Evolutionary conservation across 2,329 filamentous ascomycete species (phyloP).

Genomic region (Cytospora mali): DNA sequence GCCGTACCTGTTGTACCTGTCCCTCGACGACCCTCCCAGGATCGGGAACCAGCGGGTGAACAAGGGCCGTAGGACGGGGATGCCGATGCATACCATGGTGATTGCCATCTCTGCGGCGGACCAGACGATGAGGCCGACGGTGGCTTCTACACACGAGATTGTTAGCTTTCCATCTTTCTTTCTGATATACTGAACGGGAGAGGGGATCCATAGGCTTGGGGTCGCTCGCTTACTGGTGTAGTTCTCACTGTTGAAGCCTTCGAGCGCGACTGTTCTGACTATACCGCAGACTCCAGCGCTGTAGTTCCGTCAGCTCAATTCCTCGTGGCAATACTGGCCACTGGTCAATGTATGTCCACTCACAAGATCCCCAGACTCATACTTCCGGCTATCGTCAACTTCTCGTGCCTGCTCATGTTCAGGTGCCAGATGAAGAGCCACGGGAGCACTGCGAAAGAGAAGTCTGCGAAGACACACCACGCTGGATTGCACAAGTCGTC

Average conservation of each 20-base stretch:
- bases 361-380: slow-evolving; percentile 46
- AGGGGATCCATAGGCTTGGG: too few relatives aligned
- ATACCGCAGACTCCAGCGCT: slow-evolving; percentile 36
- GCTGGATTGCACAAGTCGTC: neutral
- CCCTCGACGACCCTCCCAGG: neutral
- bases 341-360: slow-evolving; percentile 16
- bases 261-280: slow-evolving; percentile 36
- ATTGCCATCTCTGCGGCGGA: slow-evolving; percentile 39
- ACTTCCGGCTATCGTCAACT: slow-evolving; percentile 42
- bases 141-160: slow-evolving; percentile 16
- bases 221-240: slow-evolving; percentile 35
- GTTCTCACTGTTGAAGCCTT: slow-evolving; percentile 32
- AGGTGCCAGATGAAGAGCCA: slow-evolving; percentile 46
- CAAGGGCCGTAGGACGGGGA: slow-evolving; percentile 41
- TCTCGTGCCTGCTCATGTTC: slow-evolving; percentile 46
- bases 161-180: neutral
- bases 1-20: neutral
- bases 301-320: slow-evolving; percentile 28
- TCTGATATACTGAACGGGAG: slow-evolving; percentile 4
- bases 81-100: slow-evolving; percentile 41
- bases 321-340: slow-evolving; percentile 22
- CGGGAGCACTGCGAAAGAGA: slow-evolving; percentile 40
- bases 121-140: slow-evolving; percentile 40
- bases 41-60: slow-evolving; percentile 28
- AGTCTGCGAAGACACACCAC: slow-evolving; percentile 36